Evolutionary conservation across 2,329 filamentous ascomycete genomes (phyloP).

Genomic region (Sclerotinia sclerotiorum): DNA sequence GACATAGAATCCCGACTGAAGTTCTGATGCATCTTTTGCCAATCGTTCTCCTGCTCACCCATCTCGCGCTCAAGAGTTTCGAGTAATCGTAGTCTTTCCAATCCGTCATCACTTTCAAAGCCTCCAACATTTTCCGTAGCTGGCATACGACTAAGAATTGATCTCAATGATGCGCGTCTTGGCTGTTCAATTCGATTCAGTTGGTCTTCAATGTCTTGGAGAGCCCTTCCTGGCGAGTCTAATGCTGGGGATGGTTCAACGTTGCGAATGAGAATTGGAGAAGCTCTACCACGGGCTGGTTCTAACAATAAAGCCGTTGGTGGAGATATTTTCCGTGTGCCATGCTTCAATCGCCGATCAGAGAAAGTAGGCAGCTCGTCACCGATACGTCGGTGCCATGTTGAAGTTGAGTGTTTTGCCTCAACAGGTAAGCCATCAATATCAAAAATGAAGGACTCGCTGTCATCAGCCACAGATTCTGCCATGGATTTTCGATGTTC

Average conservation of each 20-base stretch:
- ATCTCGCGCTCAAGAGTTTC: slow-evolving; percentile 63
- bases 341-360: slow-evolving; percentile 47
- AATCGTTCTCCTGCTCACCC: slow-evolving; percentile 58
- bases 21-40: slow-evolving; percentile 57
- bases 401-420: not conserved
- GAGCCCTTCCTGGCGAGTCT: slow-evolving; percentile 36
- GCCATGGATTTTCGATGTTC: slow-evolving; percentile 32
- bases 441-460: slow-evolving; percentile 39
- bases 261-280: slow-evolving; percentile 46
- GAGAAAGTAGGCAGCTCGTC: slow-evolving; percentile 61
- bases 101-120: slow-evolving; percentile 21
- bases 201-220: slow-evolving; percentile 39
- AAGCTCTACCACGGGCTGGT: slow-evolving; percentile 43
- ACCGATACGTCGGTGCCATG: slow-evolving; percentile 59
- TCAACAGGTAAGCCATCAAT: slow-evolving; percentile 25
- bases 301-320: slow-evolving; percentile 56
- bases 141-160: slow-evolving; percentile 34
- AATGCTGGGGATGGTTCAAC: slow-evolving; percentile 36
- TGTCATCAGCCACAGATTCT: slow-evolving; percentile 30
- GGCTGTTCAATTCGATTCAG: slow-evolving; percentile 39
- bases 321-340: slow-evolving; percentile 54
- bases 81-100: slow-evolving; percentile 45
- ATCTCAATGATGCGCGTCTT: slow-evolving; percentile 35
- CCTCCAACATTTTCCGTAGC: slow-evolving; percentile 16
- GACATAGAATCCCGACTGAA: slow-evolving; percentile 44